Evolutionary conservation across 768 basidiomycete genomes (phyloP).

Genomic region (Calocybe cyanea): DNA sequence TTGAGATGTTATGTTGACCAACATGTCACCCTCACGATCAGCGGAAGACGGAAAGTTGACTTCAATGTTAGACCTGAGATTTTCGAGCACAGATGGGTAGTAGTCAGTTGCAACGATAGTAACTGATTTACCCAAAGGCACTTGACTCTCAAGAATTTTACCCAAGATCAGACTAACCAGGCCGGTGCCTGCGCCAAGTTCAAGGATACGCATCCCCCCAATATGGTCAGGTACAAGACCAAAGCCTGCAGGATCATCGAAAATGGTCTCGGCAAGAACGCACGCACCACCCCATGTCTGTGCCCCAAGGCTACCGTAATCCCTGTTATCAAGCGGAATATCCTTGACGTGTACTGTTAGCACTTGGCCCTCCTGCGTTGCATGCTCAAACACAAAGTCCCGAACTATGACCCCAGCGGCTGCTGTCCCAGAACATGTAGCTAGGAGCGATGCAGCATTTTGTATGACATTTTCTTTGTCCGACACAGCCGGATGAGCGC

Average conservation of each 20-base stretch:
- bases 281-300: conserved; percentile 91
- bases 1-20: conserved; percentile 19
- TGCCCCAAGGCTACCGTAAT: conserved; percentile 71
- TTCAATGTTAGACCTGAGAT: conserved; percentile 59
- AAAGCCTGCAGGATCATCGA: conserved; percentile 50
- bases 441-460: conserved; percentile 58
- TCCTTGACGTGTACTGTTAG: conserved; percentile 54
- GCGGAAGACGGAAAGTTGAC: conserved; percentile 44
- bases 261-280: conserved; percentile 72
- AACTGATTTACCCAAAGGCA: background rate
- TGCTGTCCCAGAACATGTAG: conserved; percentile 59
- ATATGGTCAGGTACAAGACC: conserved; percentile 24
- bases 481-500: background rate
- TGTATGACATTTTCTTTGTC: conserved; percentile 40
- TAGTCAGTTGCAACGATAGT: conserved; percentile 70
- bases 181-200: conserved; percentile 85
- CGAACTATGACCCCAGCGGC: conserved; percentile 58
- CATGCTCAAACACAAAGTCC: conserved; percentile 41
- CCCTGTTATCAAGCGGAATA: conserved; percentile 64
- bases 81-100: conserved; percentile 67
- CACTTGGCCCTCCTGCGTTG: conserved; percentile 8
- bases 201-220: conserved; percentile 48
- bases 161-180: conserved; percentile 64
- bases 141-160: conserved; percentile 34
- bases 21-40: background rate